These are phyloP conservation scores for Trametes cingulata DNA, from an alignment of 768 basidiomycete species.

Conservation along the genomic window DNA sequence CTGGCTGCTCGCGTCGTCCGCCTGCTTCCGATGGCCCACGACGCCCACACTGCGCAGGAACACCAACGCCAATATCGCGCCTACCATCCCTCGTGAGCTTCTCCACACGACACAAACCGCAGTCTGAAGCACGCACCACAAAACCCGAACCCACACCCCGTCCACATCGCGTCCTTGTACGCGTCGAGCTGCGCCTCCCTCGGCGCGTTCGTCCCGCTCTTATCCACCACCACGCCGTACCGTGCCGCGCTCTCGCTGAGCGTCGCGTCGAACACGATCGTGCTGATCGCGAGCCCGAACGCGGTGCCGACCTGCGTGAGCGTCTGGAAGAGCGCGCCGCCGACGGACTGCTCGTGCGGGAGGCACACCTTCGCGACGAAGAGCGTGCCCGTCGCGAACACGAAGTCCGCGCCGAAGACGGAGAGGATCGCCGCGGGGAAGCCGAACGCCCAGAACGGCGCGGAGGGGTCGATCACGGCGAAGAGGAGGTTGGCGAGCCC, in stretches of 20 bases:
- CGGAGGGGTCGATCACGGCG: conserved; percentile 58
- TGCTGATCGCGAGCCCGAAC: conserved; percentile 69
- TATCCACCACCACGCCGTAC: conserved; percentile 36
- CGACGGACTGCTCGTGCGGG: conserved; percentile 73
- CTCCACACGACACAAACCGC: not conserved
- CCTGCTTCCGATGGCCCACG: conserved; percentile 35
- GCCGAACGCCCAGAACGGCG: conserved; percentile 72
- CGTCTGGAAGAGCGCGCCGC: conserved; percentile 77
- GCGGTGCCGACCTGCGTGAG: conserved; percentile 74
- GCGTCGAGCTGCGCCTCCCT: conserved; percentile 44
- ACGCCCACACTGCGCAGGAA: conserved; percentile 45
- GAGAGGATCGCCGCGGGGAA: conserved; percentile 67
- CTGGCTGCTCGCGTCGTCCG: conserved; percentile 2
- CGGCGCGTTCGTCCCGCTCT: conserved; percentile 34
- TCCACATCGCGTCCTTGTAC: conserved; percentile 69
- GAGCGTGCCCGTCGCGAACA: conserved; percentile 70
- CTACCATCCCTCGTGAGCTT: not conserved
- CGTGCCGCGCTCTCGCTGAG: conserved; percentile 34
- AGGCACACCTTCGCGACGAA: conserved; percentile 69
- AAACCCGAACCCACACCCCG: conserved; percentile 58
- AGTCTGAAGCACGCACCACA: conserved; percentile 42
- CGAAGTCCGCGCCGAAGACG: conserved; percentile 79
- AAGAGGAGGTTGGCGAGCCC: conserved; percentile 61
- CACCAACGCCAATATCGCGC: conserved; percentile 34
- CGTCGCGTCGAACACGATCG: conserved; percentile 68